These are phyloP conservation scores for Lachancea nothofagi DNA, from an alignment of 805 yeast species.

Conservation along the genomic window DNA sequence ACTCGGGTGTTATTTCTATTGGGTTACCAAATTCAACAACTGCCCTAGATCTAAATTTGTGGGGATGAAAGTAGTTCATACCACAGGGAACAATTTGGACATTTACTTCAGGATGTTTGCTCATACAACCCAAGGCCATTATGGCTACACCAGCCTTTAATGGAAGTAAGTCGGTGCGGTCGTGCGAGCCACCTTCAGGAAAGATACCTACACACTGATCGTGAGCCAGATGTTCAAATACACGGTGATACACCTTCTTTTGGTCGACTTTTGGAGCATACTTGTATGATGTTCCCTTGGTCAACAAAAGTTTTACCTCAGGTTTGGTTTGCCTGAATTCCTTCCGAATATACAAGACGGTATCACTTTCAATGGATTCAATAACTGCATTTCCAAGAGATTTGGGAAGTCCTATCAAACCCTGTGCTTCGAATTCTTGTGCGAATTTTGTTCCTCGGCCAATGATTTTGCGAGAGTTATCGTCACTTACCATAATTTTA, in stretches of 20 bases:
- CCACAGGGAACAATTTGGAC: slow-evolving; percentile 95
- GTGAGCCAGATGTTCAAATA: slow-evolving; percentile 73
- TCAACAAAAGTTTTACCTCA: slow-evolving; percentile 36
- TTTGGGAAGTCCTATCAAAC: slow-evolving; percentile 71
- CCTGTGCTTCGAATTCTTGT: slow-evolving; percentile 51
- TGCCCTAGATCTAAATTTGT: slow-evolving; percentile 91
- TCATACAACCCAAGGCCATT: slow-evolving; percentile 95
- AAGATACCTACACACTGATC: slow-evolving; percentile 87
- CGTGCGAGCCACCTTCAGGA: slow-evolving; percentile 99
- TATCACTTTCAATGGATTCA: slow-evolving; percentile 61
- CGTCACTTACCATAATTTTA: slow-evolving; percentile 48
- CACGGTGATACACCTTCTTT: slow-evolving; percentile 72
- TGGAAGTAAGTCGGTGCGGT: slow-evolving; percentile 85
- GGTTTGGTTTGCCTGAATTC: slow-evolving; percentile 57
- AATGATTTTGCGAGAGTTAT: slow-evolving; percentile 47
- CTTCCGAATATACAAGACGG: slow-evolving; percentile 59
- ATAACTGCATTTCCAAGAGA: slow-evolving; percentile 74
- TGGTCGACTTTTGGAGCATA: slow-evolving; percentile 84
- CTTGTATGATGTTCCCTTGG: slow-evolving; percentile 53
- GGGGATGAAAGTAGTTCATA: slow-evolving; percentile 94
- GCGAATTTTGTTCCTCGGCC: slow-evolving; percentile 70
- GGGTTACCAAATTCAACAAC: slow-evolving; percentile 93
- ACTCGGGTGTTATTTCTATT: slow-evolving; percentile 53
- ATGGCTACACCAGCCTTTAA: slow-evolving; percentile 96
- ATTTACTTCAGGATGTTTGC: slow-evolving; percentile 63